Conservation (phyloP, 2,329 filamentous ascomycete species). For the Colletotrichum cordylinicola region DNA sequence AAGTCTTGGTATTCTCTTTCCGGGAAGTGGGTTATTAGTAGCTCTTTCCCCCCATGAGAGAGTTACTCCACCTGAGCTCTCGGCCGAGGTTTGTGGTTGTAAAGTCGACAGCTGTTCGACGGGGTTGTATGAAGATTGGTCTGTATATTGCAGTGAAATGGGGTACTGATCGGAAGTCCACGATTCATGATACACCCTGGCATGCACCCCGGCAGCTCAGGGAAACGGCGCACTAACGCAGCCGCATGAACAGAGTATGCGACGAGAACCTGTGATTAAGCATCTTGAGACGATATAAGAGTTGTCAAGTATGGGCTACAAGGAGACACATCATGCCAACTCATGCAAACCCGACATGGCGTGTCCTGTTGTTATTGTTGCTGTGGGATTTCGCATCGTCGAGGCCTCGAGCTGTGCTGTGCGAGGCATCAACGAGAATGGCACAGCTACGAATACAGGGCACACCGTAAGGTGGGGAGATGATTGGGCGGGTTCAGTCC, state of each 20-base stretch:
- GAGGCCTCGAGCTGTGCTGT: background rate
- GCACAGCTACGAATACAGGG: background rate
- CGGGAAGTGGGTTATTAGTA: constrained; percentile 2
- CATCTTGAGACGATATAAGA: background rate
- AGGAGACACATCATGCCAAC: background rate
- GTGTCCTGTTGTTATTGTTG: background rate
- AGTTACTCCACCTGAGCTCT: constrained; percentile 5
- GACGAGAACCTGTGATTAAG: background rate
- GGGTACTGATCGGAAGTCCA: background rate
- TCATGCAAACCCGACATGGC: background rate
- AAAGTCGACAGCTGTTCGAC: background rate
- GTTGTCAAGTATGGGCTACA: background rate
- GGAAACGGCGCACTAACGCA: background rate
- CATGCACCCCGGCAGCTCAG: background rate
- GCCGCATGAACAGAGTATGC: background rate
- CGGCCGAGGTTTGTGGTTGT: background rate
- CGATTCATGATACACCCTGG: background rate
- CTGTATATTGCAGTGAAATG: background rate
- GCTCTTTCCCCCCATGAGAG: background rate
- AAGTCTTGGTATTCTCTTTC: background rate
- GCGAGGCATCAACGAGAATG: background rate
- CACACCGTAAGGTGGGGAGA: background rate
- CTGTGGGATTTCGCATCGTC: background rate
- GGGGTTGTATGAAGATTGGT: background rate
- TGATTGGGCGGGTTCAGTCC: background rate